Percentiles rank a stretch among this genome's conserved stretches.
Conservation (phyloP, 108 stramenopile species). For the Chaetoceros tenuissimus region DNA sequence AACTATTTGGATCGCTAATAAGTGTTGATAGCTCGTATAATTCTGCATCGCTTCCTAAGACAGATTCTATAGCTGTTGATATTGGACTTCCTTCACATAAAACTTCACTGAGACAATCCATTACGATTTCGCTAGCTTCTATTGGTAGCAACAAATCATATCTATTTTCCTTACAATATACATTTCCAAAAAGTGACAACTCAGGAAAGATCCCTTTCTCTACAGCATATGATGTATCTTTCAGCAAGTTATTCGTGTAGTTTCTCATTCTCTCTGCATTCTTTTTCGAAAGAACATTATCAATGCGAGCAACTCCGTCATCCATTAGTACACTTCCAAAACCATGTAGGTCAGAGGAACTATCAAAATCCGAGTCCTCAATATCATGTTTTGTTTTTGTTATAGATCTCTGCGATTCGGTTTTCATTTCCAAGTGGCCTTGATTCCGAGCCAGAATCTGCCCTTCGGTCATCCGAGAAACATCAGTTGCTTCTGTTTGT, state of each 20-base stretch:
- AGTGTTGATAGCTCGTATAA: constrained; percentile 41
- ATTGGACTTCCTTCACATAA: constrained; percentile 11
- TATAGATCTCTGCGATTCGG: not conserved
- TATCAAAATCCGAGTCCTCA: not conserved
- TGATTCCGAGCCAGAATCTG: not conserved
- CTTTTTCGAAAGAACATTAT: constrained; percentile 16
- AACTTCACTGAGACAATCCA: not conserved
- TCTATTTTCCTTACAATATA: constrained; percentile 41
- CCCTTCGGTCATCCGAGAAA: not conserved
- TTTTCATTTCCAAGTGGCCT: not conserved
- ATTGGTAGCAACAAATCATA: constrained; percentile 42
- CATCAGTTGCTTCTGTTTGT: too few species aligned
- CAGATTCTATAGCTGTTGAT: constrained; percentile 14
- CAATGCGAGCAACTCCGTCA: constrained; percentile 35
- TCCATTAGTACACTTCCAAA: not conserved
- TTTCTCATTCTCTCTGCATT: constrained; percentile 19
- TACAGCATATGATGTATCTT: constrained; percentile 22
- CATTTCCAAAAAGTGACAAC: constrained; percentile 1
- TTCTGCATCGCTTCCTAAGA: constrained; percentile 22
- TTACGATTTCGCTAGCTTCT: not conserved
- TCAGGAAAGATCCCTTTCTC: constrained; percentile 13
- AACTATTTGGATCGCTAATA: constrained; percentile 34
- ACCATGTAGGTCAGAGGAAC: not conserved
- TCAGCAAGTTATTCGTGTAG: constrained; percentile 5
- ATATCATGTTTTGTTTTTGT: not conserved